These are phyloP conservation scores for Emergomyces pasteurianus DNA, from an alignment of 2,329 filamentous ascomycete genomes.

Conservation along the genomic window DNA sequence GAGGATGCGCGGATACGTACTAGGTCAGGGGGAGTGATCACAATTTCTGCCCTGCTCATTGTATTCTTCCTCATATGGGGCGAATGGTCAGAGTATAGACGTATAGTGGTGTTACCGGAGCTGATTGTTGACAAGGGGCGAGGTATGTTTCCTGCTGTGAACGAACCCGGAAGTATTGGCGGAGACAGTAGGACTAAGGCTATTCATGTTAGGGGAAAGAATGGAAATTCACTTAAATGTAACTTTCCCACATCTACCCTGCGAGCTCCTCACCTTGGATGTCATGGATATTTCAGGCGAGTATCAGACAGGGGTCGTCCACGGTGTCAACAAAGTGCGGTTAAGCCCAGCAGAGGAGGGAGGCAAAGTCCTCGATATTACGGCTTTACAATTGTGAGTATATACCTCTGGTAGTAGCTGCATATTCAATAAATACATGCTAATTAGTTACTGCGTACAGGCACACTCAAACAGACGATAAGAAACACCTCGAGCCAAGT, in stretches of 20 bases:
- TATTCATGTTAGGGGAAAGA: conserved; percentile 57
- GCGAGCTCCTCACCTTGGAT: conserved; percentile 89
- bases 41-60: conserved; percentile 76
- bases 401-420: not conserved
- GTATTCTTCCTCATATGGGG: conserved; percentile 84
- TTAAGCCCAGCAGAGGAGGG: conserved; percentile 62
- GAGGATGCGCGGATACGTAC: conserved; percentile 95
- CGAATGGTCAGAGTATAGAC: conserved; percentile 90
- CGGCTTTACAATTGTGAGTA: conserved; percentile 54
- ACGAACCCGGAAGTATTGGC: not conserved
- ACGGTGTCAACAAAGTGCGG: conserved; percentile 85
- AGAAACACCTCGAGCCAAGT: conserved; percentile 69
- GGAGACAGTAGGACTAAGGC: conserved; percentile 2
- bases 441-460: conserved; percentile 27
- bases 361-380: conserved; percentile 60
- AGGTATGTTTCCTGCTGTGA: conserved; percentile 43
- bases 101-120: conserved; percentile 78
- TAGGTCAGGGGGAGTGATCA: conserved; percentile 89
- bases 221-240: conserved; percentile 99
- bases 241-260: conserved; percentile 85
- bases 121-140: conserved; percentile 91
- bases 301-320: conserved; percentile 85
- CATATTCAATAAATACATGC: not conserved
- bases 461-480: conserved; percentile 54
- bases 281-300: conserved; percentile 99